Evolutionary conservation across 2,329 filamentous ascomycete genomes (phyloP), one percentile per base, ranked within the genome.

Genomic region (Phyllosticta citriasiana): DNA sequence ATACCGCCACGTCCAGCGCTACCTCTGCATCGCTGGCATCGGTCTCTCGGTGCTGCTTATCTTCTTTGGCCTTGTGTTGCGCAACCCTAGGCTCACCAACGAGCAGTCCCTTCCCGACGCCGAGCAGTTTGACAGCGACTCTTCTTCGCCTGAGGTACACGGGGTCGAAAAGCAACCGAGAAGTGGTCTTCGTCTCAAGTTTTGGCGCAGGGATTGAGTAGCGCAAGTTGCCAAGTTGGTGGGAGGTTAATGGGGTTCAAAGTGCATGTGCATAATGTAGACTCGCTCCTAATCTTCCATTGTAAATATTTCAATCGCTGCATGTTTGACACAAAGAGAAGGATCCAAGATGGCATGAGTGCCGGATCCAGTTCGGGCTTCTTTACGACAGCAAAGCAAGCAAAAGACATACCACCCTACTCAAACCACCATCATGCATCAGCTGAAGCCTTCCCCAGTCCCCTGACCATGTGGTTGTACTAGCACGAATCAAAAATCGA

Each of bases 11-110:
- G 73, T 76, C 0, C 79, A 82, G 67, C 67, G 75, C 2, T 63
- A 81, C 35, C 70, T 82, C 7, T 80, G 78, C 63, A 80, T 81
- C 59, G 76, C 78, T 0, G 79, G 79, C 14, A 78, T 81, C 30
- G 79, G 78, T 62, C 66, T 82, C 8, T 78, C 75, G 8, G 70
- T 77, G 10, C 71, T 78, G 3, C 65, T 82, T 33, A 76, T 81
- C 60, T 68, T 65, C 0, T 81, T 81, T 64, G 69, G 78, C 2
- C 66, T 77, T 35, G 71, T 74, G 27, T 72, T 80, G 58, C 70
- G 79, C 19, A 78, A 81, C 63, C 78, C 79, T 3, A 72, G 68
- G 54, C 68, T 81, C 59, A 74, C 73, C 3, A 72, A 77, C 55
- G 73, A 77, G 61, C 79, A 81, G 67, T 79, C 73, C 64, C 68